phyloP scores from a whole-genome alignment of 768 basidiomycete genomes.

The Cyclocybe cylindracea region DNA sequence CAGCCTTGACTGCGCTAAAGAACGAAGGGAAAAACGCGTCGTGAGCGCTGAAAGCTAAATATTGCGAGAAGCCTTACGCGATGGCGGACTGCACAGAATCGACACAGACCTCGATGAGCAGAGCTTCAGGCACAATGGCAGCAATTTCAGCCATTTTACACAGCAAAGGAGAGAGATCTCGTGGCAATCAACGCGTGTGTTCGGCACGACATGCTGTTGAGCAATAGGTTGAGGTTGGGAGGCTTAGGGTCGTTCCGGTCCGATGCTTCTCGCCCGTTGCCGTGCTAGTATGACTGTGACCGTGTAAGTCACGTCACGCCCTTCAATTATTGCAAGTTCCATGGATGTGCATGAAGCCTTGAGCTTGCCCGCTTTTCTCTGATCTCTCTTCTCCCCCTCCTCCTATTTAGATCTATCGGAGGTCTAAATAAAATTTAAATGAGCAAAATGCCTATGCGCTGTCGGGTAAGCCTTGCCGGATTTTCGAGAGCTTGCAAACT shows the following conservation, averaged over 20 bases:
- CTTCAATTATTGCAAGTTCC: too few species aligned
- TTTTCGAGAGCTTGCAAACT: too few species aligned
- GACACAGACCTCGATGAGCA: constrained; percentile 27
- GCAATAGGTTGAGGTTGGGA: too few species aligned
- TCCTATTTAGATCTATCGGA: too few species aligned
- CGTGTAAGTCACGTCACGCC: too few species aligned
- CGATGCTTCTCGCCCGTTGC: too few species aligned
- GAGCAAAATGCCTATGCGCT: background rate
- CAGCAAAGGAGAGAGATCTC: background rate
- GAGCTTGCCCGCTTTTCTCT: too few species aligned
- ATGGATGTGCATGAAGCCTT: too few species aligned
- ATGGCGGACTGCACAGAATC: constrained; percentile 29
- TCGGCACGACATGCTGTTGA: background rate
- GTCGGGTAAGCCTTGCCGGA: background rate
- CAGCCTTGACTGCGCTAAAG: constrained; percentile 64
- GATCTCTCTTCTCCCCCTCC: too few species aligned
- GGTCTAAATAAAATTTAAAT: background rate
- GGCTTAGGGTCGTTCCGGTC: too few species aligned
- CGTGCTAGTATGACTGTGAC: too few species aligned
- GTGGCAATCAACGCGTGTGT: background rate
- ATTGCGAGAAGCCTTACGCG: constrained; percentile 14
- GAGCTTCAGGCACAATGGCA: constrained; percentile 7
- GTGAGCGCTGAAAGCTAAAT: background rate
- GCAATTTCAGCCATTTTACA: background rate
- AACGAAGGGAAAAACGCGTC: background rate